These are phyloP conservation scores for Annulohypoxylon bovei DNA, from an alignment of 495 filamentous ascomycete genomes.

Conservation along the genomic window DNA sequence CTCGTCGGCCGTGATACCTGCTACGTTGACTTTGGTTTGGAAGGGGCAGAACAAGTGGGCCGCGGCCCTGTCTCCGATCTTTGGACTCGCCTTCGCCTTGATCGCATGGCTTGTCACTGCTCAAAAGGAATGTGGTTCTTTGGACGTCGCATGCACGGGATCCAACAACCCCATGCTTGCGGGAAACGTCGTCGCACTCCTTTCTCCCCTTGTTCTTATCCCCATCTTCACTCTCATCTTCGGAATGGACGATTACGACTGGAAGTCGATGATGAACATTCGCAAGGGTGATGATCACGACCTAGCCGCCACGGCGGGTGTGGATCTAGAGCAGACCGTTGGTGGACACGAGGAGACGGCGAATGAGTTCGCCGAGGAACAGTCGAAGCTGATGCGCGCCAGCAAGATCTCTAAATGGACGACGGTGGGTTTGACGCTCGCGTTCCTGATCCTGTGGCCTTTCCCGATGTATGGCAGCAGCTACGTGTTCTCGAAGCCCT, in stretches of 20 bases:
- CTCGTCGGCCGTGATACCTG: constrained; percentile 84
- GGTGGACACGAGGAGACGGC: constrained; percentile 59
- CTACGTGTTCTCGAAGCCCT: constrained; percentile 89
- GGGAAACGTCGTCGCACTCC: constrained; percentile 79
- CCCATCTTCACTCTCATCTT: constrained; percentile 80
- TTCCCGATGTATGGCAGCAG: constrained; percentile 91
- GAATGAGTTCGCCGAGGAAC: constrained; percentile 65
- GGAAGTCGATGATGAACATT: constrained; percentile 84
- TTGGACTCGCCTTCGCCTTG: constrained; percentile 79
- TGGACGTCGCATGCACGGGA: constrained; percentile 81
- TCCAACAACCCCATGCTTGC: constrained; percentile 90
- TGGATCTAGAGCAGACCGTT: constrained; percentile 76
- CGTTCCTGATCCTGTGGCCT: constrained; percentile 88
- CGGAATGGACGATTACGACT: constrained; percentile 87
- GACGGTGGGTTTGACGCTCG: constrained; percentile 79
- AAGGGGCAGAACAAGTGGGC: constrained; percentile 83
- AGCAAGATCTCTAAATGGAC: constrained; percentile 81
- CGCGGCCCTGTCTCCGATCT: constrained; percentile 75
- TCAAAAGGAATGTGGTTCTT: constrained; percentile 74
- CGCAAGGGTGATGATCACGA: constrained; percentile 85
- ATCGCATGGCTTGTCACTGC: constrained; percentile 93
- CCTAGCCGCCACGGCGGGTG: constrained; percentile 69
- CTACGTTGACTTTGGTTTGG: constrained; percentile 84
- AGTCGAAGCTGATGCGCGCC: constrained; percentile 72
- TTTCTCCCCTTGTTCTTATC: constrained; percentile 81